These are phyloP conservation scores for Leavenworthia alabamica DNA, from an alignment of 345 rosid species.

Conservation along the genomic window DNA sequence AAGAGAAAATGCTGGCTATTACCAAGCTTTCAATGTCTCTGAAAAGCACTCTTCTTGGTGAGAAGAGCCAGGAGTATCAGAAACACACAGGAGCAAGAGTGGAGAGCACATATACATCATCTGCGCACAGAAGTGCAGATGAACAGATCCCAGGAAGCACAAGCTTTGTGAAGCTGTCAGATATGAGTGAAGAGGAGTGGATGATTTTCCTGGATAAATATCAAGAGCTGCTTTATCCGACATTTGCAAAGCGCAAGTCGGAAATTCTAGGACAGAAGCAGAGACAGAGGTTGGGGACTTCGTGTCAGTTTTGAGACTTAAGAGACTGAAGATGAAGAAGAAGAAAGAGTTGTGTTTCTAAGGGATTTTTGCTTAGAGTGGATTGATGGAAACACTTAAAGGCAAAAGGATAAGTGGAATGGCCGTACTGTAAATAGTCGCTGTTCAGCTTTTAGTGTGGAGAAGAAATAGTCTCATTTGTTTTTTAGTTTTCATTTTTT, in stretches of 20 bases:
- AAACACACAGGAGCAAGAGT: conserved; percentile 43
- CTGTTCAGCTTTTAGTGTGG: conserved; percentile 17
- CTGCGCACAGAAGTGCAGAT: conserved; percentile 82
- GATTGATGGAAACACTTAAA: conserved; percentile 1
- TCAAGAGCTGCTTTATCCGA: conserved; percentile 66
- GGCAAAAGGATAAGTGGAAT: background rate
- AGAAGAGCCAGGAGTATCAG: conserved; percentile 51
- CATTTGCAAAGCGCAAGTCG: conserved; percentile 56
- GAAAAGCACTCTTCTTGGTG: conserved; percentile 50
- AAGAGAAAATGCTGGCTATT: conserved; percentile 36
- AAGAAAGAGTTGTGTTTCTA: background rate
- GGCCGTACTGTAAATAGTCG: conserved; percentile 15
- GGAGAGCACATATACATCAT: conserved; percentile 50
- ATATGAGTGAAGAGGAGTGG: conserved; percentile 82
- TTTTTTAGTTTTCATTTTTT: background rate
- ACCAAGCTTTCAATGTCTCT: conserved; percentile 75
- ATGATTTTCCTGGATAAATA: conserved; percentile 57
- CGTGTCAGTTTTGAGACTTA: conserved; percentile 50
- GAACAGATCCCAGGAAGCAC: conserved; percentile 75
- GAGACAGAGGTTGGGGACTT: conserved; percentile 58
- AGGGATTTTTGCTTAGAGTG: conserved; percentile 10
- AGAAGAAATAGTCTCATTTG: background rate
- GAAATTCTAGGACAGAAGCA: conserved; percentile 65
- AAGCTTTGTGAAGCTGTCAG: conserved; percentile 79
- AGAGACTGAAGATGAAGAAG: background rate